Evolutionary conservation across 108 stramenopile genomes (phyloP).

Genomic region (Cyclotella choctawhatcheeana): DNA sequence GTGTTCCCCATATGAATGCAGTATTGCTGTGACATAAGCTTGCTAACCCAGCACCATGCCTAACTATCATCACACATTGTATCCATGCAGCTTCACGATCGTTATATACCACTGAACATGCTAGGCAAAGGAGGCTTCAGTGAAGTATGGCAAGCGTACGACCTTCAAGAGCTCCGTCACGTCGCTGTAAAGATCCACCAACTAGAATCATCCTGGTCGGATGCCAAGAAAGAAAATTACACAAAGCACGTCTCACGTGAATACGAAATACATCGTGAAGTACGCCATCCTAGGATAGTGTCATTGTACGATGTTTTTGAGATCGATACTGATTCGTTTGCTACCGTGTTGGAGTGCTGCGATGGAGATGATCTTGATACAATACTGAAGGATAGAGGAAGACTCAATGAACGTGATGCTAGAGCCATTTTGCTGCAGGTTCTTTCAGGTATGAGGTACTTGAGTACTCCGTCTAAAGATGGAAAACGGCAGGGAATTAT

Average conservation of each 20-base stretch:
- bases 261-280: constrained; percentile 96
- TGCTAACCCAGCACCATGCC: too few relatives aligned
- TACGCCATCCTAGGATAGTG: constrained; percentile 97
- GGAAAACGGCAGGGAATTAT: constrained; percentile 93
- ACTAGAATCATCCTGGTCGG: constrained; percentile 94
- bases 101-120: constrained; percentile 90
- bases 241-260: constrained; percentile 98
- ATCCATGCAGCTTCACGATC: constrained; percentile 73
- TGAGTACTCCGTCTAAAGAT: constrained; percentile 86
- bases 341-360: constrained; percentile 97
- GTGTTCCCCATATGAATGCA: constrained; percentile 27
- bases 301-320: constrained; percentile 97
- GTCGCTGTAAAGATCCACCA: constrained; percentile 99
- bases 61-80: neutral
- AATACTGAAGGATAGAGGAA: constrained; percentile 79
- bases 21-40: too few relatives aligned
- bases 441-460: constrained; percentile 92
- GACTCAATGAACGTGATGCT: constrained; percentile 92
- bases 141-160: constrained; percentile 98
- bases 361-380: constrained; percentile 93
- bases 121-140: constrained; percentile 98
- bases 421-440: constrained; percentile 94
- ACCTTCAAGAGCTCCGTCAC: constrained; percentile 79
- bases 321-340: constrained; percentile 96
- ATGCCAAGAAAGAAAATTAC: constrained; percentile 94